Evolutionary conservation across 176 grass and related monocot genomes (phyloP).

Genomic region (Zizania latifolia): DNA sequence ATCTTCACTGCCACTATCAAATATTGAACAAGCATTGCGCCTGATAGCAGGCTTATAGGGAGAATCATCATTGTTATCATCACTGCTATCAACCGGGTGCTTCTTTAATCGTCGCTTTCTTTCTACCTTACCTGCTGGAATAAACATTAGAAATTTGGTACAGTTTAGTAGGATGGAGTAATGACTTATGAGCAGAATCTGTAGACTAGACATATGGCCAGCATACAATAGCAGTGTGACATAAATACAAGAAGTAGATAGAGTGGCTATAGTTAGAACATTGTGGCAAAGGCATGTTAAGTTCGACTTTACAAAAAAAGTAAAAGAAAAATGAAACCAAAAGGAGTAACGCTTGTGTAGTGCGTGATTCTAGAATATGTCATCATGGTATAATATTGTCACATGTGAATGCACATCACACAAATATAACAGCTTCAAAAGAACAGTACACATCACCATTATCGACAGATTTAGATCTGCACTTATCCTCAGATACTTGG

Average conservation of each 20-base stretch:
- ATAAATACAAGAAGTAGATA: too few relatives aligned
- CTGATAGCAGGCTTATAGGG: constrained; percentile 37
- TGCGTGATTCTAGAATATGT: neutral
- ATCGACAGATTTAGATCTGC: constrained; percentile 57
- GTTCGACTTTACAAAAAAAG: neutral
- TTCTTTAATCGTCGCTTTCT: constrained; percentile 36
- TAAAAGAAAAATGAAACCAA: neutral
- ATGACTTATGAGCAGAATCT: neutral
- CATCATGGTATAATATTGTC: neutral
- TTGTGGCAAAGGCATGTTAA: neutral
- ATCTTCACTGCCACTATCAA: constrained; percentile 73
- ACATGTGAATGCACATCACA: neutral
- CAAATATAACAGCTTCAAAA: too few relatives aligned
- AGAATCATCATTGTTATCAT: constrained; percentile 23
- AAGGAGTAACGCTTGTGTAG: neutral
- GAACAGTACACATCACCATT: constrained; percentile 46
- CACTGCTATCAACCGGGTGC: constrained; percentile 44
- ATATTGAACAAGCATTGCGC: constrained; percentile 6
- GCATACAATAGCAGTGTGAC: neutral
- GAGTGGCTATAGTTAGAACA: too few relatives aligned
- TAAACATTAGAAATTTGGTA: constrained; percentile 11
- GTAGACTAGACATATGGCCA: neutral
- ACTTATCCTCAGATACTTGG: constrained; percentile 29
- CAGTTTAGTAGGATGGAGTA: neutral
- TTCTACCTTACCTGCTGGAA: constrained; percentile 9